Percentiles rank a stretch among this genome's conserved stretches.
Conservation (phyloP, 805 yeast genomes). For the Lachancea waltii region DNA sequence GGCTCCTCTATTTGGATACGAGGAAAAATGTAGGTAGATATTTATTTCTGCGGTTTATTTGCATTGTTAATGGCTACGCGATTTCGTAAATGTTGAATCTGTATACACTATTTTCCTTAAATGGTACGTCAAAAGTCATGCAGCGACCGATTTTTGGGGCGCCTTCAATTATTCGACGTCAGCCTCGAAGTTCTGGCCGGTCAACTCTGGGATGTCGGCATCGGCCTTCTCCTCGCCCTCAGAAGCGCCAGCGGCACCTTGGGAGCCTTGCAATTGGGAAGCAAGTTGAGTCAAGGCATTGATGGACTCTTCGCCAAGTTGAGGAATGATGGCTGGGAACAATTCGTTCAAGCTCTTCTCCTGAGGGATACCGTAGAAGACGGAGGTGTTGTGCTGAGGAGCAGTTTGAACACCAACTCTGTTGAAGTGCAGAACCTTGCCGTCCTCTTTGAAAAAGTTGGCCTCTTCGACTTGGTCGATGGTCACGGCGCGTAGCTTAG, state of each 20-base stretch:
- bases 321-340: conserved; percentile 90
- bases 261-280: conserved; percentile 68
- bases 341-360: conserved; percentile 88
- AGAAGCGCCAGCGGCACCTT: conserved; percentile 42
- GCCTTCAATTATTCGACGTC: conserved; percentile 34
- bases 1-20: not conserved
- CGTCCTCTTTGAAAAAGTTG: conserved; percentile 95
- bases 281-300: conserved; percentile 85
- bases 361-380: conserved; percentile 91
- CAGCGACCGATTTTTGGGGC: not conserved
- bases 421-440: conserved; percentile 91
- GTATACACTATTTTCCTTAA: not conserved
- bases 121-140: not conserved
- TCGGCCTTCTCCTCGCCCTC: conserved; percentile 49
- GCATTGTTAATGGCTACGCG: conserved; percentile 5
- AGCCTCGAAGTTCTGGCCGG: conserved; percentile 28
- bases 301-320: conserved; percentile 93
- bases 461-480: conserved; percentile 92
- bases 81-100: conserved; percentile 5
- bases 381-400: conserved; percentile 82
- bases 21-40: not conserved
- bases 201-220: conserved; percentile 58
- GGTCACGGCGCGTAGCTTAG: conserved; percentile 83
- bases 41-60: not conserved
- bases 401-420: conserved; percentile 95